Base-by-base conservation (phyloP, 495 filamentous ascomycete genomes). In the Achaetomiella virescens region DNA sequence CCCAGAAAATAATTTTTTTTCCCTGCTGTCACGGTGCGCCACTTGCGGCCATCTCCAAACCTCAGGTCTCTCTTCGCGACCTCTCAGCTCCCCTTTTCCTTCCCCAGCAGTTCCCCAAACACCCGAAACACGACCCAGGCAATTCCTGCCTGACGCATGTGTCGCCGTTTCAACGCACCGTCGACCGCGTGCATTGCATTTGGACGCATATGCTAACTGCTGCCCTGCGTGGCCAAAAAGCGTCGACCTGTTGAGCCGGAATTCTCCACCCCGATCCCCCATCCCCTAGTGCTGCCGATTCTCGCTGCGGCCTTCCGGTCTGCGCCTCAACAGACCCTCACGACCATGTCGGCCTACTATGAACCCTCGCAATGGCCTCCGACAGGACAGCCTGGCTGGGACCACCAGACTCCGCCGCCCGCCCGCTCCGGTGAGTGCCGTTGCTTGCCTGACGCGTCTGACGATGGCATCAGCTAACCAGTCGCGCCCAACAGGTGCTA, bases 321-420 rank as follows among this genome's bases (percentile, higher is more conserved):
- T 64, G 61, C 58, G 54, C 61, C 57, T 59, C 24, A 31, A 20
- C 36, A 61, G 47, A 52, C 64, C 37, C 21, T 59, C 38, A 40
- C 62, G 63, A 78, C 61, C 67, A 93, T 93, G 89, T 86, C 89
- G 55, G 55, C 53, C 65, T 96, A 92, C 76, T 96, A 96, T 80
- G 90, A 95, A 72, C 82, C 90, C 61, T 84, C 87, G 67, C 81
- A 85, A 68, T 93, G 88, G 89, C 66, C 77, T 15, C 82, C 87
- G 59, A 70, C 82, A 27, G 80, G 80, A 14, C 75, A 76, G 57
- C 82, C 87, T 43, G 75, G 72, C 45, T 74, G 75, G 66, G 93
- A 90, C 83, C 89, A 95, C 51, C 88, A 92, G 65, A 90, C 86
- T 44, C 84, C 84, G 54, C 90, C 89, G 55, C 91, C 91, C 37